Conservation (phyloP, 371 early-diverging fungal species). For the Mortierella sp. region DNA sequence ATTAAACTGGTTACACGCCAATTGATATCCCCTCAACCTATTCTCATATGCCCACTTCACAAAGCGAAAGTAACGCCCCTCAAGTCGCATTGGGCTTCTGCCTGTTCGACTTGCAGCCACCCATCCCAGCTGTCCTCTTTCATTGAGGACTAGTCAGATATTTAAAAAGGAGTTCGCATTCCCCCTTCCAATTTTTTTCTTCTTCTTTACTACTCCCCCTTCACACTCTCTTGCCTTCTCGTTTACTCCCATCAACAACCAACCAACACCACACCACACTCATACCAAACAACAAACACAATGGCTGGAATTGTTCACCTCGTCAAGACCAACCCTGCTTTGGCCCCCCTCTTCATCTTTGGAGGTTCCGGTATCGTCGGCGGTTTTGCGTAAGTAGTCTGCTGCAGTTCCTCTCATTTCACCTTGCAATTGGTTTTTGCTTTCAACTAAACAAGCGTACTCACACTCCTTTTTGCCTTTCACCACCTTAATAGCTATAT, state of each 20-base stretch:
- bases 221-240: neutral
- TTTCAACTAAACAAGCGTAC: neutral
- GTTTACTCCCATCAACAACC: neutral
- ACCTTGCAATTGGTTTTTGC: neutral
- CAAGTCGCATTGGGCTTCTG: too few species aligned
- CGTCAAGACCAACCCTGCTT: conserved; percentile 54
- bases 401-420: neutral
- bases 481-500: conserved; percentile 33
- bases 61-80: too few species aligned
- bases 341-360: conserved; percentile 56
- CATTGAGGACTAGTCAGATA: neutral
- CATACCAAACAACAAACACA: conserved; percentile 1
- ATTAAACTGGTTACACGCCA: too few species aligned
- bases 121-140: neutral
- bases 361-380: conserved; percentile 48
- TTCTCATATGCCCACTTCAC: too few species aligned
- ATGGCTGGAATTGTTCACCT: conserved; percentile 49
- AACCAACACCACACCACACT: neutral
- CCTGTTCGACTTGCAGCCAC: too few species aligned
- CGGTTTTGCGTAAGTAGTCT: conserved; percentile 52
- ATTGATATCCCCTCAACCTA: too few species aligned
- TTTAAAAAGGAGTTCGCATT: conserved; percentile 7
- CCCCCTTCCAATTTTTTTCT: neutral
- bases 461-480: too few species aligned
- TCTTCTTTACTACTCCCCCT: neutral